A percentile compares a stretch with the other conserved stretches of the same genome.
Conservation (phyloP, 306 rosid species). For the Castanea mollissima region DNA sequence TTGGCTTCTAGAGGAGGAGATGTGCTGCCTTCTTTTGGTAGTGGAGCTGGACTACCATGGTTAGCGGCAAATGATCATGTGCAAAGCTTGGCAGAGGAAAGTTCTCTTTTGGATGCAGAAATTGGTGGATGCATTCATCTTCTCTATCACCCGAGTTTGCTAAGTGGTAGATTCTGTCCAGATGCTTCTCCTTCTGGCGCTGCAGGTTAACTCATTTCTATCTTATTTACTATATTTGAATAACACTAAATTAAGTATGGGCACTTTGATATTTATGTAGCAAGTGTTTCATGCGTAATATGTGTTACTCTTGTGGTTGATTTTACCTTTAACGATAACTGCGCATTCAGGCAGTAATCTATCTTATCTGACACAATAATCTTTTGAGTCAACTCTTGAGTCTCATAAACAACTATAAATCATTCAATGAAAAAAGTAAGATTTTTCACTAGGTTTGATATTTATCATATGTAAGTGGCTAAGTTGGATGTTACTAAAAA, state of each 20-base stretch:
- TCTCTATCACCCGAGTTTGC: constrained; percentile 92
- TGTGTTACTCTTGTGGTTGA: background rate
- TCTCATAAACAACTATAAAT: too few species aligned
- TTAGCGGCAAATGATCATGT: constrained; percentile 66
- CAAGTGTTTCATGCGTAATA: background rate
- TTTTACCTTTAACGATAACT: background rate
- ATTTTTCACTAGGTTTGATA: background rate
- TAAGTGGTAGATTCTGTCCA: constrained; percentile 91
- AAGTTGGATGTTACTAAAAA: background rate
- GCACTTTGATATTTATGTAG: background rate
- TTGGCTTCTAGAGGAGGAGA: constrained; percentile 97
- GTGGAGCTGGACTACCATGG: constrained; percentile 93
- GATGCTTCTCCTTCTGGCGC: constrained; percentile 98
- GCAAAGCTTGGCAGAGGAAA: constrained; percentile 73
- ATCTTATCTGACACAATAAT: background rate
- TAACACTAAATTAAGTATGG: background rate
- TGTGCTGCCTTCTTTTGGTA: constrained; percentile 84
- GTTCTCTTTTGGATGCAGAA: constrained; percentile 87
- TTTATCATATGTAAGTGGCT: background rate
- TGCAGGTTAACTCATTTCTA: constrained; percentile 62
- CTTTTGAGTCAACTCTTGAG: background rate
- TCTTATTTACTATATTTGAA: constrained; percentile 16
- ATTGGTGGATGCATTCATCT: constrained; percentile 86
- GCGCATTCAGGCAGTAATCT: background rate
- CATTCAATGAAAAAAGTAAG: too few species aligned